Conservation (phyloP, 345 rosid species). For the Isatis tinctoria region DNA sequence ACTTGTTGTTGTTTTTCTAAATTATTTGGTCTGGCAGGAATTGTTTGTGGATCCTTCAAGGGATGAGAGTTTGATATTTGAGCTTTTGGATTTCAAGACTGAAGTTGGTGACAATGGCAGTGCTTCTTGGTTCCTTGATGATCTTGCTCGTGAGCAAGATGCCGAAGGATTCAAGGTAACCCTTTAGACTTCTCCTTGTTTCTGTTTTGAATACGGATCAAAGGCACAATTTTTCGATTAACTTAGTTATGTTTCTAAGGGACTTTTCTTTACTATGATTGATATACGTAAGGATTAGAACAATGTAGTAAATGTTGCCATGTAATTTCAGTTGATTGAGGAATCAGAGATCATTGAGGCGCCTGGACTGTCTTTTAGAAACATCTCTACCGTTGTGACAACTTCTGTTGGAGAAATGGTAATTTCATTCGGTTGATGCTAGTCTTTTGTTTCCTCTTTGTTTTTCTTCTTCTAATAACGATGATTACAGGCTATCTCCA, state of each 20-base stretch:
- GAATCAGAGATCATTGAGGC: constrained; percentile 55
- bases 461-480: neutral
- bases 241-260: neutral
- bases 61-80: constrained; percentile 81
- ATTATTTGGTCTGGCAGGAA: constrained; percentile 49
- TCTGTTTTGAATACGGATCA: too few species aligned
- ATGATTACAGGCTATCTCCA: constrained; percentile 54
- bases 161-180: constrained; percentile 66
- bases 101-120: constrained; percentile 58
- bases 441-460: neutral
- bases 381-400: constrained; percentile 41
- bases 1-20: neutral
- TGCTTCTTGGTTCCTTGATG: constrained; percentile 73
- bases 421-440: constrained; percentile 2
- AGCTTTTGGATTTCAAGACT: constrained; percentile 67
- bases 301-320: neutral
- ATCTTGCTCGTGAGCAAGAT: constrained; percentile 70
- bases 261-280: neutral
- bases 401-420: constrained; percentile 88
- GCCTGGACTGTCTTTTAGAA: constrained; percentile 45
- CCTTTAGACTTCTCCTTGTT: neutral
- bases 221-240: too few species aligned
- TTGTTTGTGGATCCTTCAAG: constrained; percentile 74
- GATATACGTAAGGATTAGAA: too few species aligned
- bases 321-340: constrained; percentile 51